phyloP scores from a whole-genome alignment of 2,329 filamentous ascomycete genomes.

The Penicillium sclerotigenum region DNA sequence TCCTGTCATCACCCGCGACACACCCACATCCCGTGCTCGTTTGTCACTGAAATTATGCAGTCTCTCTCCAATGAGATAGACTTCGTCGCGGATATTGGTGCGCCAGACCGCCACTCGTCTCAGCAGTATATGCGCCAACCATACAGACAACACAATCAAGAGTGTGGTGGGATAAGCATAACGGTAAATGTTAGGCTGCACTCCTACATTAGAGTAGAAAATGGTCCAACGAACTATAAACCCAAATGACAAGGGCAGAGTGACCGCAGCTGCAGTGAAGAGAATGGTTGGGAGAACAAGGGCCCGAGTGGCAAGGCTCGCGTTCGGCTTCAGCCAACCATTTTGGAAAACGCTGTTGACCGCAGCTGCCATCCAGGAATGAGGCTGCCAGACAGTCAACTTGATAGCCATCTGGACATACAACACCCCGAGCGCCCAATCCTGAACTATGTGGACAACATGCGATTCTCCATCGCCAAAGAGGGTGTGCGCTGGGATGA shows the following conservation, averaged over 20 bases:
- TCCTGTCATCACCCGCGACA: slow-evolving; percentile 38
- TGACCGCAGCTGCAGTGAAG: slow-evolving; percentile 61
- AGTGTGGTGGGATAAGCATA: slow-evolving; percentile 71
- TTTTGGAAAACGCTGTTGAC: slow-evolving; percentile 69
- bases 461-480: slow-evolving; percentile 44
- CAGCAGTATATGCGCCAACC: slow-evolving; percentile 37
- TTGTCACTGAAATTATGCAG: slow-evolving; percentile 87
- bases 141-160: slow-evolving; percentile 52
- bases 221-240: slow-evolving; percentile 47
- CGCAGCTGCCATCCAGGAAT: slow-evolving; percentile 69
- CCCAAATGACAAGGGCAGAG: slow-evolving; percentile 62
- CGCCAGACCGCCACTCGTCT: slow-evolving; percentile 72
- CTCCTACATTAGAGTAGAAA: slow-evolving; percentile 31
- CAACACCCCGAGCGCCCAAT: slow-evolving; percentile 89
- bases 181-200: slow-evolving; percentile 52
- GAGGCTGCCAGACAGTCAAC: slow-evolving; percentile 64
- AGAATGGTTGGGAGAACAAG: slow-evolving; percentile 75
- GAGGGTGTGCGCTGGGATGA: slow-evolving; percentile 82
- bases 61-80: slow-evolving; percentile 90
- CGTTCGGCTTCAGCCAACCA: slow-evolving; percentile 77
- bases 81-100: slow-evolving; percentile 81
- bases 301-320: slow-evolving; percentile 73
- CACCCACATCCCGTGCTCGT: slow-evolving; percentile 39
- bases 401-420: slow-evolving; percentile 79
- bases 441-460: slow-evolving; percentile 76